phyloP scores from a whole-genome alignment of 1,139 yeast species.

The Geotrichum candidum region DNA sequence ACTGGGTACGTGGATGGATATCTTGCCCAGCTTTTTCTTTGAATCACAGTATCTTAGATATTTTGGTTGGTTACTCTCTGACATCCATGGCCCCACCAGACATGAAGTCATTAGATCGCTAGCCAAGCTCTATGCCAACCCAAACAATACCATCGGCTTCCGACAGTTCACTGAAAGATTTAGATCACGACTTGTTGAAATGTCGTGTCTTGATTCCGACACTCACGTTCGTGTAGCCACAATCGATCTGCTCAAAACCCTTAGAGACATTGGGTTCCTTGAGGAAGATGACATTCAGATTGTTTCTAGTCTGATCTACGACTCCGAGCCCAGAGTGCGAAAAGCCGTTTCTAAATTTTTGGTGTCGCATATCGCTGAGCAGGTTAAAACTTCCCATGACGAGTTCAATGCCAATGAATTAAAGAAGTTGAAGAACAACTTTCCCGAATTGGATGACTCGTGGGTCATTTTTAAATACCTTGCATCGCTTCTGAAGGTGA shows the following conservation, averaged over 20 bases:
- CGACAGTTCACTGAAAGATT: conserved; percentile 70
- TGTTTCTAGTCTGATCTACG: conserved; percentile 44
- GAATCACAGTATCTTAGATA: conserved; percentile 66
- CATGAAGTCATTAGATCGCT: conserved; percentile 57
- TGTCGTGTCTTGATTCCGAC: conserved; percentile 51
- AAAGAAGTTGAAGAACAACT: conserved; percentile 16
- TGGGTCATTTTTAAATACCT: conserved; percentile 28
- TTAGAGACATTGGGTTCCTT: conserved; percentile 56
- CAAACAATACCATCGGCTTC: conserved; percentile 41
- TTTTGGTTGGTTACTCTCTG: conserved; percentile 81
- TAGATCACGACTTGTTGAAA: conserved; percentile 57
- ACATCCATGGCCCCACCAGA: conserved; percentile 56
- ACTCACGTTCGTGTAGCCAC: conserved; percentile 49
- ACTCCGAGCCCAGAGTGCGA: conserved; percentile 36
- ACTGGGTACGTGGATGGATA: conserved; percentile 63
- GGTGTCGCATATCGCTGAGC: conserved; percentile 23
- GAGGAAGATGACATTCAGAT: conserved; percentile 45
- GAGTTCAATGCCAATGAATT: conserved; percentile 20
- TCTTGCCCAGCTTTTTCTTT: conserved; percentile 63
- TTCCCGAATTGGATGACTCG: conserved; percentile 19
- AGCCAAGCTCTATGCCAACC: conserved; percentile 42
- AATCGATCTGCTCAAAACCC: conserved; percentile 49
- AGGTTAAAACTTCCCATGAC: conserved; percentile 17
- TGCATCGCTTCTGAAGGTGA: conserved; percentile 15
- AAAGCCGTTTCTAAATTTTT: conserved; percentile 30